These are phyloP conservation scores for Rhytidiadelphus loreus DNA, from an alignment of 225 moss, liverwort and hornwort species.

Conservation along the genomic window DNA sequence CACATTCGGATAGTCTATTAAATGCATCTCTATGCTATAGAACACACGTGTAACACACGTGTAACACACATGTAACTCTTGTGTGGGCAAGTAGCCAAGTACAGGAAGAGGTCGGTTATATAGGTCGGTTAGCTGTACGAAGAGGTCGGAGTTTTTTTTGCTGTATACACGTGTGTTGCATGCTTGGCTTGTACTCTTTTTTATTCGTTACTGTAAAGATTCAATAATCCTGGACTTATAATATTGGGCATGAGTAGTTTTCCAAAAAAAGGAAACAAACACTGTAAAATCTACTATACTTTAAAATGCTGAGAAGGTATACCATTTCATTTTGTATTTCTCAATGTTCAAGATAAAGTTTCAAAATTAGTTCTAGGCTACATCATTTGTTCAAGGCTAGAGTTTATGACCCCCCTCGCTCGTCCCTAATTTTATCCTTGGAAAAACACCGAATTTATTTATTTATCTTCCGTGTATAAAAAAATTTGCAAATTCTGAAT, in stretches of 20 bases:
- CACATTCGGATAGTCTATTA: no score
- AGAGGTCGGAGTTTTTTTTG: neutral
- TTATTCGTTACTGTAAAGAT: neutral
- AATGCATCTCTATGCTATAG: neutral
- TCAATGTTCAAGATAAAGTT: neutral
- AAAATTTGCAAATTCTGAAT: no score
- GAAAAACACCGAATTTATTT: no score
- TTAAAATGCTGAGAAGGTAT: accelerated
- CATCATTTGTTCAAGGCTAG: accelerated
- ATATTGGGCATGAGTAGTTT: neutral
- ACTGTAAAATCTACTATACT: neutral
- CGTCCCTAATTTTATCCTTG: no score
- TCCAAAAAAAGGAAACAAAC: accelerated
- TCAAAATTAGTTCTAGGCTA: neutral
- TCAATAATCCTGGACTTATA: neutral
- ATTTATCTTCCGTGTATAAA: no score
- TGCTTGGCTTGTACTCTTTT: neutral
- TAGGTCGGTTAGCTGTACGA: neutral
- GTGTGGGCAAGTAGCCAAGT: neutral
- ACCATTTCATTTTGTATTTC: neutral
- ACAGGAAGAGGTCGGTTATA: no score
- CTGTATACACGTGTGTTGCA: neutral
- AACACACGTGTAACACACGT: neutral
- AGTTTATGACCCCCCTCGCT: no score
- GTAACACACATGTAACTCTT: neutral